Evolutionary conservation across 345 rosid species (phyloP), one percentile per base, ranked within the genome.

Genomic region (Eucalyptus curtisii): DNA sequence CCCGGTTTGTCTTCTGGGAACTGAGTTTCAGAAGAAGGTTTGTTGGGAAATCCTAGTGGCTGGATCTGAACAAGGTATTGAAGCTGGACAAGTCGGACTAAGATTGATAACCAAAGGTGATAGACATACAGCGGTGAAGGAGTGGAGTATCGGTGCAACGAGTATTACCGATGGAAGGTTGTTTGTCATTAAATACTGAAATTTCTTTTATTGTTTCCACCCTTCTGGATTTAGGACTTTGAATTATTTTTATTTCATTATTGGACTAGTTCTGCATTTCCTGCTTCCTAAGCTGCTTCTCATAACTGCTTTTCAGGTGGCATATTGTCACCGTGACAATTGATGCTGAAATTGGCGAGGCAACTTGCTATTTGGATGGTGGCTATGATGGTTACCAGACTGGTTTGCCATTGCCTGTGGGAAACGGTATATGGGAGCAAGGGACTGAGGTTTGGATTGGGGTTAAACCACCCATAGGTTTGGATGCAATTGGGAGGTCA

Each of bases 111-210:
- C 98, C 86, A 98, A 97, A 92, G 98, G 99, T 86, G 99, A 96
- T 89, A 93, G 96, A 90, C 99, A 97, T 92, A 93, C 98, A 84
- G 95, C 98, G 50, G 95, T 95, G 80, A 97, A 95, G 93, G 99
- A 98, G 90, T 97, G 99, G 99, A 95, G 97, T 94, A 95, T 98
- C 86, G 94, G 99, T 92, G 99, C 97, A n/a, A 95, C 99, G 59
- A 95, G 99, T 92, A 97, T 98, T 93, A 96, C 99, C 20, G 99
- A 98, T 95, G 99, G 99, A 95, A 98, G 99, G 99, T 97, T 90
- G 85, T 27, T 81, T 76, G 22, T 24, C 33, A 61, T 76, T 52
- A 42, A 27, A 40, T 90, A 79, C 87, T 33, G 27, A 24, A 53
- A 37, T 81, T 80, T 84, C 27, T 66, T 52, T 40, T 88, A 13